Conservation (phyloP, 441 rosid genomes). For the Populus hybrid region DNA sequence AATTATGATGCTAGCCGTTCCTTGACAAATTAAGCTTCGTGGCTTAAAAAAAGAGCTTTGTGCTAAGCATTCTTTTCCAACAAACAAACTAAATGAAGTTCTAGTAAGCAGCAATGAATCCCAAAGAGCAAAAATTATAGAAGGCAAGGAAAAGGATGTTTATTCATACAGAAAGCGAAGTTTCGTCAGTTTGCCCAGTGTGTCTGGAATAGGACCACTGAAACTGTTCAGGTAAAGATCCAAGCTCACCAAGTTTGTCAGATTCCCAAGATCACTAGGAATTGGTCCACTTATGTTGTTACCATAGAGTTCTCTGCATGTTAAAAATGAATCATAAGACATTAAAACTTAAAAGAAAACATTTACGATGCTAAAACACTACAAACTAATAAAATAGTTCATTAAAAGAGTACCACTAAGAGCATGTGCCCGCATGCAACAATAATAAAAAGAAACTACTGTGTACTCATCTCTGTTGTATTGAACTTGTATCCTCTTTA, state of each 20-base stretch:
- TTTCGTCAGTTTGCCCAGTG: constrained; percentile 75
- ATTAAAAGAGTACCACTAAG: background rate
- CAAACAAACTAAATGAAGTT: background rate
- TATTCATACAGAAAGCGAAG: constrained; percentile 84
- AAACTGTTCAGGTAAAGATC: constrained; percentile 50
- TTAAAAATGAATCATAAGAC: background rate
- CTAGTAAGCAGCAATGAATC: background rate
- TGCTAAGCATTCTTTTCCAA: background rate
- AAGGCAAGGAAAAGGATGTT: constrained; percentile 9
- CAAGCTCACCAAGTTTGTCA: constrained; percentile 65
- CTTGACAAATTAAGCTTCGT: background rate
- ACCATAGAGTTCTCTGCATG: constrained; percentile 79
- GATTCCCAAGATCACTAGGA: constrained; percentile 88
- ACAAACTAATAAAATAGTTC: background rate
- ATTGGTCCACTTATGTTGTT: constrained; percentile 87
- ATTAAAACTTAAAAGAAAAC: background rate
- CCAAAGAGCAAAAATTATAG: background rate
- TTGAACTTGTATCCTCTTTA: background rate
- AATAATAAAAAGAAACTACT: too few relatives aligned
- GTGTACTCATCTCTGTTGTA: background rate
- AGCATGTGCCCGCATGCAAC: background rate
- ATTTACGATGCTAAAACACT: background rate
- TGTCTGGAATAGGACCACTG: constrained; percentile 82
- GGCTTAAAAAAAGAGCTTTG: background rate
- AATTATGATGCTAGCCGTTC: background rate